Percentiles rank a stretch among this genome's conserved stretches.
phyloP scores from a whole-genome alignment of 2,329 filamentous ascomycete species.

The Aureobasidium sp. region DNA sequence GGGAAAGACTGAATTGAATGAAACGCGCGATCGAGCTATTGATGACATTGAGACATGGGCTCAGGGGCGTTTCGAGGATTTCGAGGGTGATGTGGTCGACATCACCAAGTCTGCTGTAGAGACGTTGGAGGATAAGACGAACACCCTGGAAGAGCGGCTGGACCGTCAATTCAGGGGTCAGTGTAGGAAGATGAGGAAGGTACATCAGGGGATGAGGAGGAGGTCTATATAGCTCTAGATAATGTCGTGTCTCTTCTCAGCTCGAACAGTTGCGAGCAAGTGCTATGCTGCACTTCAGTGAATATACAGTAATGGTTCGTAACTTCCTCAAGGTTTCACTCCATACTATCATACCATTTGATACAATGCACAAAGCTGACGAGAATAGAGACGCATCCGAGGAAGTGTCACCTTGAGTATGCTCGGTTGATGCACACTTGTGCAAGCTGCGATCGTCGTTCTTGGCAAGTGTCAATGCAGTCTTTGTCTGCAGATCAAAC shows the following conservation, averaged over 20 bases:
- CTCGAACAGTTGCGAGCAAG: neutral
- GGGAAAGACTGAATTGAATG: neutral
- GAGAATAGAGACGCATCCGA: too few relatives aligned
- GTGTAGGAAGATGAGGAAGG: neutral
- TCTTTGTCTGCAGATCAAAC: conserved; percentile 1
- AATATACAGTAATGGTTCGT: neutral
- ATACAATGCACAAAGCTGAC: neutral
- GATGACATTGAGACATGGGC: conserved; percentile 1
- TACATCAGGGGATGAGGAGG: neutral
- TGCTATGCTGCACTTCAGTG: neutral
- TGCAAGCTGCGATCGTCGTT: neutral
- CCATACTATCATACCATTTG: neutral
- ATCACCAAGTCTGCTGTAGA: neutral
- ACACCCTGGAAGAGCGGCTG: neutral
- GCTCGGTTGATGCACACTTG: neutral
- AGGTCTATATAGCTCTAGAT: conserved; percentile 2
- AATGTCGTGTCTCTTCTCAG: neutral
- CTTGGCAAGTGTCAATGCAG: neutral
- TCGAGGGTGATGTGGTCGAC: neutral
- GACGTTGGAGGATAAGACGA: neutral
- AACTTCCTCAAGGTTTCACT: neutral
- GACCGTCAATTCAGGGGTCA: neutral
- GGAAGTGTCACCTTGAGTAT: neutral
- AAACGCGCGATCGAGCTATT: neutral
- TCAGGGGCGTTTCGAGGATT: neutral